Conservation (phyloP, 208 protist species). For the Sergeia podlipaevii region DNA sequence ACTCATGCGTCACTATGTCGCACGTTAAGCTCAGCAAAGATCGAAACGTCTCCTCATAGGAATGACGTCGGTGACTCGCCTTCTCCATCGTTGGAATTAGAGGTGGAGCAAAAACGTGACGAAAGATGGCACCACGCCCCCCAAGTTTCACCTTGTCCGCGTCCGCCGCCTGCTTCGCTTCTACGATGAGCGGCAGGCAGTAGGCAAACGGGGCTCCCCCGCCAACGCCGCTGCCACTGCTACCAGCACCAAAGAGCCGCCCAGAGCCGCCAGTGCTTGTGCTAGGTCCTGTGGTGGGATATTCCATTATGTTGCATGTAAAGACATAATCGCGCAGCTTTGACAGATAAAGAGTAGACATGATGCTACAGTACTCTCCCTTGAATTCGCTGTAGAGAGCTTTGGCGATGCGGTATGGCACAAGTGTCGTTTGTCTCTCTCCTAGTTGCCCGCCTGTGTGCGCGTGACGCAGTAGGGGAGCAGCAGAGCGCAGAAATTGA, state of each 20-base stretch:
- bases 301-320: constrained; percentile 71
- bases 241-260: neutral
- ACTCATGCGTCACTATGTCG: constrained; percentile 86
- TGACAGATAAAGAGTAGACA: constrained; percentile 68
- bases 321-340: constrained; percentile 77
- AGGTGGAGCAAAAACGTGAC: constrained; percentile 38
- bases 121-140: constrained; percentile 47
- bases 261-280: neutral
- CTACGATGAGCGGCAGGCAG: constrained; percentile 49
- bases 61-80: constrained; percentile 40
- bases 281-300: constrained; percentile 14
- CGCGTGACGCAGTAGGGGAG: constrained; percentile 44
- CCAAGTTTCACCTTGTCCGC: constrained; percentile 35
- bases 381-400: constrained; percentile 75
- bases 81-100: constrained; percentile 73
- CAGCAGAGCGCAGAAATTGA: constrained; percentile 59
- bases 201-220: constrained; percentile 18
- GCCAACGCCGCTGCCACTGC: neutral
- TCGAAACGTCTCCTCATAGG: constrained; percentile 84
- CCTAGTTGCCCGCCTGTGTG: constrained; percentile 17
- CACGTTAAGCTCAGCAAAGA: constrained; percentile 63
- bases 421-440: constrained; percentile 16
- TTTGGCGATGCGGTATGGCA: constrained; percentile 63
- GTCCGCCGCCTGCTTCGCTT: constrained; percentile 12
- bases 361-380: constrained; percentile 61